These are phyloP conservation scores for Brassica napus DNA, from an alignment of 345 rosid species.

Conservation along the genomic window DNA sequence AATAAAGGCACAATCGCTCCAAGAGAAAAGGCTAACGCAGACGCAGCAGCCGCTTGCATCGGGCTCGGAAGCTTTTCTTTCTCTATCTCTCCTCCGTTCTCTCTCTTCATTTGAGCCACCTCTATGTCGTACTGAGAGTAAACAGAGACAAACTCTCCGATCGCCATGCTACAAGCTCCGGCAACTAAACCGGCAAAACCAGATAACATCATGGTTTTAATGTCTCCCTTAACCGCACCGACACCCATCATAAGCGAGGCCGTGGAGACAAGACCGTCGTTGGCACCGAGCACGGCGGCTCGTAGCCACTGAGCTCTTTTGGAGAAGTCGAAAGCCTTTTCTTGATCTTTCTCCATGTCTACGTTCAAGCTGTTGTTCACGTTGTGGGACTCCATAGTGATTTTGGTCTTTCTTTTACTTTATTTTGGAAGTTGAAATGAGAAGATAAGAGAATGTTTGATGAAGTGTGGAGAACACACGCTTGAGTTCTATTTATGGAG, in stretches of 20 bases:
- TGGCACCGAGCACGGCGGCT: slow-evolving; percentile 91
- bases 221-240: slow-evolving; percentile 78
- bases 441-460: slow-evolving; percentile 12
- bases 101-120: slow-evolving; percentile 69
- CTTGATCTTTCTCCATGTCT: slow-evolving; percentile 44
- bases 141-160: slow-evolving; percentile 91
- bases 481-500: slow-evolving; percentile 52
- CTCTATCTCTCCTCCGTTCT: slow-evolving; percentile 32
- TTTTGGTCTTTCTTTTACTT: not conserved
- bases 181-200: slow-evolving; percentile 90
- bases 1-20: slow-evolving; percentile 85
- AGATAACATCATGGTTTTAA: slow-evolving; percentile 73
- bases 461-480: slow-evolving; percentile 74
- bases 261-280: slow-evolving; percentile 86
- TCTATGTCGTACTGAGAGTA: slow-evolving; percentile 82
- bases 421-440: not conserved
- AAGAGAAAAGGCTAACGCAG: slow-evolving; percentile 73
- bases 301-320: slow-evolving; percentile 91
- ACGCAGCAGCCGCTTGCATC: slow-evolving; percentile 77
- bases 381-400: slow-evolving; percentile 39
- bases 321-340: slow-evolving; percentile 58
- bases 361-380: slow-evolving; percentile 34
- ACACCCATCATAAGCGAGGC: slow-evolving; percentile 92
- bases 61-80: slow-evolving; percentile 66
- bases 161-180: slow-evolving; percentile 97